A percentile compares a stretch with the other conserved stretches of the same genome.
Evolutionary conservation across 192 early-diverging fungal genomes (phyloP).

Genomic region (Pilobolus umbonatus): DNA sequence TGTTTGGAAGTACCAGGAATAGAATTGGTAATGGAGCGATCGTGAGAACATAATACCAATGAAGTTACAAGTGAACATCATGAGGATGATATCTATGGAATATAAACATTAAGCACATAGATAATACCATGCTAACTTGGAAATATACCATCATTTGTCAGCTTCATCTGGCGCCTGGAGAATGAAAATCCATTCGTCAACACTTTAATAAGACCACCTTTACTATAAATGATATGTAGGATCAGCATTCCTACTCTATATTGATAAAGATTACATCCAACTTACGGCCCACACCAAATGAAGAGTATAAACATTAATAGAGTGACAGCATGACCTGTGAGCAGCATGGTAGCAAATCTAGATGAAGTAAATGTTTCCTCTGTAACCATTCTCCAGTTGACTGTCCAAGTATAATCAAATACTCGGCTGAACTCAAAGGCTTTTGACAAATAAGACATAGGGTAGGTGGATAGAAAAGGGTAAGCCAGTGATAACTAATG

Average conservation of each 20-base stretch:
- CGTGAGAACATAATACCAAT: conserved; percentile 86
- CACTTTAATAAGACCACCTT: conserved; percentile 26
- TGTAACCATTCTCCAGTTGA: conserved; percentile 89
- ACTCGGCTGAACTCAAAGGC: conserved; percentile 87
- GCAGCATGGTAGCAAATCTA: conserved; percentile 52
- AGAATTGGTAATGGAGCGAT: conserved; percentile 96
- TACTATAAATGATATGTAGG: conserved; percentile 12
- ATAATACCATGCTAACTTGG: not conserved
- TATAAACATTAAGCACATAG: not conserved
- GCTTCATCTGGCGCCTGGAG: no score
- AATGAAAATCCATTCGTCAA: conserved; percentile 28
- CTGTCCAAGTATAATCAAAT: conserved; percentile 91
- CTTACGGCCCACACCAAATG: conserved; percentile 49
- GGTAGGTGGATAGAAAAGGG: conserved; percentile 38
- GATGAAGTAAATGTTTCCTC: conserved; percentile 61
- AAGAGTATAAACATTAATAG: conserved; percentile 54
- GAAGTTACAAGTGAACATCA: conserved; percentile 84
- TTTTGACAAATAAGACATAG: conserved; percentile 61
- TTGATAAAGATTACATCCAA: not conserved
- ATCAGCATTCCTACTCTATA: no score
- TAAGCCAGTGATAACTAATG: conserved; percentile 29
- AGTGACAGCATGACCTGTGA: conserved; percentile 56
- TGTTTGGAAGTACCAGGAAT: conserved; percentile 88
- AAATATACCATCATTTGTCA: conserved; percentile 34
- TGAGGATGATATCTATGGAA: conserved; percentile 51